These are phyloP conservation scores for Linum tenue DNA, from an alignment of 345 rosid genomes.

Conservation along the genomic window DNA sequence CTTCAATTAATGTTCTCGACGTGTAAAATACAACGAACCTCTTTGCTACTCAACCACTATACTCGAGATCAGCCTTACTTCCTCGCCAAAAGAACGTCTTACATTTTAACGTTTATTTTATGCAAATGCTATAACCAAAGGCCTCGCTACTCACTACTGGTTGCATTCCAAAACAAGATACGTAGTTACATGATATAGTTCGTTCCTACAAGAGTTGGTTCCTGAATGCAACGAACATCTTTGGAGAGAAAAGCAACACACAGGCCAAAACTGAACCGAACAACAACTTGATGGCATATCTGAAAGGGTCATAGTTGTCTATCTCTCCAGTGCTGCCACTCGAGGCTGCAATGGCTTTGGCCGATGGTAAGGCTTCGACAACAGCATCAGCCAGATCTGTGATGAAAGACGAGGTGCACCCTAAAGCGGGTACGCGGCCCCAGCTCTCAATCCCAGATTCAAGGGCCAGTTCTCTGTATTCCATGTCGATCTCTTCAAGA, in stretches of 20 bases:
- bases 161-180: too few species aligned
- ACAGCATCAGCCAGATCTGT: constrained; percentile 88
- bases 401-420: constrained; percentile 73
- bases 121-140: too few species aligned
- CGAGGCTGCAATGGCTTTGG: constrained; percentile 39
- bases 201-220: constrained; percentile 20
- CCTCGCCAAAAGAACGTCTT: too few species aligned
- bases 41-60: too few species aligned
- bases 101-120: too few species aligned
- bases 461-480: constrained; percentile 68
- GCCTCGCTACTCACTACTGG: too few species aligned
- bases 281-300: constrained; percentile 46
- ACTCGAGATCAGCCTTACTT: too few species aligned
- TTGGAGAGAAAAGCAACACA: constrained; percentile 51
- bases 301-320: constrained; percentile 34
- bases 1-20: too few species aligned
- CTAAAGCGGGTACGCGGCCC: constrained; percentile 87
- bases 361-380: constrained; percentile 75
- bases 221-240: constrained; percentile 47
- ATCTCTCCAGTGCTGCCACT: constrained; percentile 30
- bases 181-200: too few species aligned
- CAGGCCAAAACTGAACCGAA: constrained; percentile 74
- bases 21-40: too few species aligned
- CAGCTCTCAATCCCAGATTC: constrained; percentile 89
- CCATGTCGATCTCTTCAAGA: constrained; percentile 92